These are phyloP conservation scores for Prunus davidiana DNA, from an alignment of 306 rosid species.

Conservation along the genomic window DNA sequence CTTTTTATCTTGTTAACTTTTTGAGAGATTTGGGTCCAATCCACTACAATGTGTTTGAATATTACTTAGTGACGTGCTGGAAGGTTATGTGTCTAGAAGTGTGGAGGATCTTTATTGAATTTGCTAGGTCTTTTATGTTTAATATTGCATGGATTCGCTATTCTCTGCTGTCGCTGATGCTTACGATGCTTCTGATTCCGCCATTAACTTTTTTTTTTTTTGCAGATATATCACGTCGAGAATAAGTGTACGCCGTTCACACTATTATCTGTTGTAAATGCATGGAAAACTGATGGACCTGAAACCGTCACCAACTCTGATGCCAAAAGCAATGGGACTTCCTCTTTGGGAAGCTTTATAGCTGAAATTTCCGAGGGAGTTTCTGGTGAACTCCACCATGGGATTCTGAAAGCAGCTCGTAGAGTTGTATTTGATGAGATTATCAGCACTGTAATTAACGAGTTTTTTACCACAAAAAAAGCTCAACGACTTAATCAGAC, in stretches of 20 bases:
- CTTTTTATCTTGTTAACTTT: neutral
- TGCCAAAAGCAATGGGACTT: slow-evolving; percentile 41
- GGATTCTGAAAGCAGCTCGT: slow-evolving; percentile 81
- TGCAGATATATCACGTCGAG: slow-evolving; percentile 72
- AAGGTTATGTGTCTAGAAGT: neutral
- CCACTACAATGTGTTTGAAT: neutral
- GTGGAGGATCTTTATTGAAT: neutral
- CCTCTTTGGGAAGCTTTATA: slow-evolving; percentile 33
- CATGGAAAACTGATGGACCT: slow-evolving; percentile 45
- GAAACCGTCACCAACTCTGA: slow-evolving; percentile 39
- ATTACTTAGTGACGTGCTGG: neutral
- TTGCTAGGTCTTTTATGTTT: neutral
- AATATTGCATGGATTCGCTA: neutral
- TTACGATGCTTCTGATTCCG: slow-evolving; percentile 5
- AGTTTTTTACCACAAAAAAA: slow-evolving; percentile 59
- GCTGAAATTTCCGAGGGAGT: slow-evolving; percentile 72
- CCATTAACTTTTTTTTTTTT: slow-evolving; percentile 16
- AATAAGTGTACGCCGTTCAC: slow-evolving; percentile 45
- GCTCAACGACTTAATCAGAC: slow-evolving; percentile 35
- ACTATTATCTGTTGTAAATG: slow-evolving; percentile 53
- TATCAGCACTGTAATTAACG: slow-evolving; percentile 66
- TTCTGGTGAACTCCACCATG: slow-evolving; percentile 69
- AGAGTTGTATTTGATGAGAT: slow-evolving; percentile 87
- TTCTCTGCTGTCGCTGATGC: slow-evolving; percentile 8
- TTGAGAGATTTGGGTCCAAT: neutral